Evolutionary conservation across 495 filamentous ascomycete species (phyloP).

Genomic region (Clavariopsis aquatica): DNA sequence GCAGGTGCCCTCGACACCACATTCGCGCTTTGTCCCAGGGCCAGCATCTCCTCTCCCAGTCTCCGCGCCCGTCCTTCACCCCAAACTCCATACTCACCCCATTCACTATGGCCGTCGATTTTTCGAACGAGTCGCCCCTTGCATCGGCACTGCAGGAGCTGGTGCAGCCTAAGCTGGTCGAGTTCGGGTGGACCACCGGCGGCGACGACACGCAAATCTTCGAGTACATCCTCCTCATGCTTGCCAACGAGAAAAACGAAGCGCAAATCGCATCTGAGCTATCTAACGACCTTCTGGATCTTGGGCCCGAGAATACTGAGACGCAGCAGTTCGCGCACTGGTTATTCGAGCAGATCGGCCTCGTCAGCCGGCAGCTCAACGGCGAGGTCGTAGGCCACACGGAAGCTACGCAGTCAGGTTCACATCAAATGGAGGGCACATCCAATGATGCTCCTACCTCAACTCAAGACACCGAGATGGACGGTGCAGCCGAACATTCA

Average conservation of each 20-base stretch:
- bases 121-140: conserved; percentile 72
- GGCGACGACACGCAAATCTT: conserved; percentile 80
- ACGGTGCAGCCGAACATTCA: conserved; percentile 52
- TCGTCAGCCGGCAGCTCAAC: conserved; percentile 65
- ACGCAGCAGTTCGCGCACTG: conserved; percentile 83
- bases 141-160: conserved; percentile 75
- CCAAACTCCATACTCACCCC: conserved; percentile 7
- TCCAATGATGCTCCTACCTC: conserved; percentile 5
- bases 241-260: conserved; percentile 89
- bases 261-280: conserved; percentile 87
- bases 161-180: conserved; percentile 91
- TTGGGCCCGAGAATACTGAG: conserved; percentile 79
- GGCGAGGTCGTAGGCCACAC: conserved; percentile 39
- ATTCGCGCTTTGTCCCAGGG: conserved; percentile 12
- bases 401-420: neutral
- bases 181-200: conserved; percentile 86
- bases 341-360: conserved; percentile 82
- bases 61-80: neutral
- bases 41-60: neutral
- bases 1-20: conserved; percentile 23
- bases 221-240: conserved; percentile 96
- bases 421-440: conserved; percentile 21
- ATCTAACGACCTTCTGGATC: conserved; percentile 79
- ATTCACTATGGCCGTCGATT: conserved; percentile 66
- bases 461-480: conserved; percentile 70